Conservation (phyloP, 2,329 filamentous ascomycete species). For the Venturia effusa region DNA sequence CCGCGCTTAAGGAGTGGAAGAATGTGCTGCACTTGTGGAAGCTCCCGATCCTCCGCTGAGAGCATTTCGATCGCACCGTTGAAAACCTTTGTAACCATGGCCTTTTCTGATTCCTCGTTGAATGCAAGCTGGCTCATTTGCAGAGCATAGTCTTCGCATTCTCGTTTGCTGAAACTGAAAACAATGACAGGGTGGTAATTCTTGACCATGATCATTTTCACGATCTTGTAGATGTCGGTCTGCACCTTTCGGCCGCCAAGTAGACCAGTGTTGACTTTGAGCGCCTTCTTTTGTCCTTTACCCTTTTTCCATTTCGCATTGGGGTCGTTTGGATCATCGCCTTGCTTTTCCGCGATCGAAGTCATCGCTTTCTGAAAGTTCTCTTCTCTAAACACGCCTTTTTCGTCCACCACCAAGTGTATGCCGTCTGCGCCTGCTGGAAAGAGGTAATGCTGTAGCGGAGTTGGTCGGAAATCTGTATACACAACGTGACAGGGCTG, state of each 20-base stretch:
- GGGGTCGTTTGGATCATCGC: conserved; percentile 68
- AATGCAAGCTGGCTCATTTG: conserved; percentile 80
- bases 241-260: conserved; percentile 55
- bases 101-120: conserved; percentile 93
- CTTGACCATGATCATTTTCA: conserved; percentile 97
- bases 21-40: conserved; percentile 86
- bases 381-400: conserved; percentile 88
- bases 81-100: conserved; percentile 90
- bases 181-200: conserved; percentile 97
- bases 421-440: conserved; percentile 87
- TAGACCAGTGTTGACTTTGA: conserved; percentile 47
- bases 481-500: conserved; percentile 99
- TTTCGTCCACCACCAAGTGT: conserved; percentile 90
- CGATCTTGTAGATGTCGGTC: conserved; percentile 90
- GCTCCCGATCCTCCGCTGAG: conserved; percentile 77
- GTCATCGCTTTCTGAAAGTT: conserved; percentile 97
- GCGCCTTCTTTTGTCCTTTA: conserved; percentile 88
- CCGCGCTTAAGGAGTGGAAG: conserved; percentile 80
- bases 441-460: conserved; percentile 96
- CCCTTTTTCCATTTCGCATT: conserved; percentile 66
- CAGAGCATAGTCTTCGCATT: conserved; percentile 84
- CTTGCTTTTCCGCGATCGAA: conserved; percentile 76
- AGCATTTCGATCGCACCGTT: conserved; percentile 84
- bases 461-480: conserved; percentile 94
- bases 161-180: conserved; percentile 98